These are phyloP conservation scores for Boechera divaricarpa DNA, from an alignment of 345 rosid species.

Conservation along the genomic window DNA sequence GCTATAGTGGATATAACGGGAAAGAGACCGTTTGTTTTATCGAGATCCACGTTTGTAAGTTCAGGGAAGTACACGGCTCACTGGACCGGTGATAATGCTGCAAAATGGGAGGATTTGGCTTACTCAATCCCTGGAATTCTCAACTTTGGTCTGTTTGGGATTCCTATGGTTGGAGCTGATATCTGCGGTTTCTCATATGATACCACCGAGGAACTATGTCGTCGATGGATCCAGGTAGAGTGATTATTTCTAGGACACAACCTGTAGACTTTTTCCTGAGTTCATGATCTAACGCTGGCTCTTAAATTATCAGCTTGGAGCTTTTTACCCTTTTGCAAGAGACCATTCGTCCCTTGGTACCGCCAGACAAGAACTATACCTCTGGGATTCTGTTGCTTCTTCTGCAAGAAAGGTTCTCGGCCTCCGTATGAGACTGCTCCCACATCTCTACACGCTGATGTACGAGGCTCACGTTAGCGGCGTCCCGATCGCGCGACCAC, in stretches of 20 bases:
- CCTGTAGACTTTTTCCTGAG: background rate
- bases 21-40: constrained; percentile 72
- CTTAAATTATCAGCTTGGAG: constrained; percentile 60
- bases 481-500: constrained; percentile 72
- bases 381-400: constrained; percentile 77
- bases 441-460: constrained; percentile 75
- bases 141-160: constrained; percentile 74
- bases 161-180: constrained; percentile 90
- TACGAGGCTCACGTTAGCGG: constrained; percentile 63
- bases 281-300: constrained; percentile 33
- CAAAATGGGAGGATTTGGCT: constrained; percentile 71
- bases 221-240: constrained; percentile 78
- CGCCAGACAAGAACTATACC: constrained; percentile 67
- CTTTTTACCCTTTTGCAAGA: constrained; percentile 84
- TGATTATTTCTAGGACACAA: constrained; percentile 12
- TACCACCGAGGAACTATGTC: constrained; percentile 76
- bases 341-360: constrained; percentile 55
- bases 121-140: constrained; percentile 64
- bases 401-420: constrained; percentile 71
- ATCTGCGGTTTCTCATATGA: constrained; percentile 65
- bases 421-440: constrained; percentile 70
- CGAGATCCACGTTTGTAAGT: constrained; percentile 75
- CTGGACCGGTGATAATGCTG: constrained; percentile 81
- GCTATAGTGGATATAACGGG: constrained; percentile 55
- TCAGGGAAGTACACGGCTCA: constrained; percentile 82